phyloP scores from a whole-genome alignment of 306 rosid species.

The Acacia melanoxylon region DNA sequence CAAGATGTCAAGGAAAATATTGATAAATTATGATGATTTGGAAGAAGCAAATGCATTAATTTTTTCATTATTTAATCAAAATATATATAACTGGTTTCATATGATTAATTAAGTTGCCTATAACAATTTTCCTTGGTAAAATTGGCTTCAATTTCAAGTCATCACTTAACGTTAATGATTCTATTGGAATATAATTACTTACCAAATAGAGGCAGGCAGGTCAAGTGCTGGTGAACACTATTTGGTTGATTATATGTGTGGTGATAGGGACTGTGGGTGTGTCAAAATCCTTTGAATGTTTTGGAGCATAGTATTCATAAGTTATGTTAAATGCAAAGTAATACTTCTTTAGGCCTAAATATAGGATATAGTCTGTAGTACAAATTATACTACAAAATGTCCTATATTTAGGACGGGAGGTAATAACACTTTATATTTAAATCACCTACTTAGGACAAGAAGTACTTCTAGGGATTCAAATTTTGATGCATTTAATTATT shows the following conservation, averaged over 20 bases:
- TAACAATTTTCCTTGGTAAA: background rate
- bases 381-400: too few relatives aligned
- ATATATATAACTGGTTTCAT: background rate
- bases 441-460: background rate
- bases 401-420: too few relatives aligned
- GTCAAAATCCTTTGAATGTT: background rate
- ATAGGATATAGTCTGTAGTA: too few relatives aligned
- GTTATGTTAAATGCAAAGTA: background rate
- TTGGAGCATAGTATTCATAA: background rate
- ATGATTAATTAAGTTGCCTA: background rate
- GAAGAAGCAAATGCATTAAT: background rate
- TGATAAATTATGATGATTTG: background rate
- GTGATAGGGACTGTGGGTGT: background rate
- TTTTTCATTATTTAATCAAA: background rate
- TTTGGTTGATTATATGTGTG: background rate
- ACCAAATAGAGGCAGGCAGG: background rate
- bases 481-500: background rate
- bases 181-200: background rate
- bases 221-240: background rate
- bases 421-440: background rate
- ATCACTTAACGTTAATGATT: background rate
- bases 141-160: background rate
- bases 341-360: too few relatives aligned
- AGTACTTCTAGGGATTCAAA: background rate
- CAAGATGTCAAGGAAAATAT: background rate